These are phyloP conservation scores for Talaromyces amestolkiae DNA, from an alignment of 2,329 filamentous ascomycete genomes.

Conservation along the genomic window DNA sequence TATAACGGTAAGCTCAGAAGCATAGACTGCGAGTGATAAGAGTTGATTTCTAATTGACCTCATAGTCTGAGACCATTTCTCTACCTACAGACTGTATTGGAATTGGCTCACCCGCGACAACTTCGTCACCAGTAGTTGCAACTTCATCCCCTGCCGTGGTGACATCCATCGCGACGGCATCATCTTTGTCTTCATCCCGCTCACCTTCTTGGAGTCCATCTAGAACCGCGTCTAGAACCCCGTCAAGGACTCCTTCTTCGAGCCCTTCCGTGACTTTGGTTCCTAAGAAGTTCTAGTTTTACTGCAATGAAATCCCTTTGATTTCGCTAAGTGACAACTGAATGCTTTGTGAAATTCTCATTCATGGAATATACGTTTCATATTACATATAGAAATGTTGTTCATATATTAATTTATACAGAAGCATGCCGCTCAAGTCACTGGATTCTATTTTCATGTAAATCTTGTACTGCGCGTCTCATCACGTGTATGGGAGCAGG, in stretches of 20 bases:
- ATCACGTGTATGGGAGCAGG: constrained; percentile 30
- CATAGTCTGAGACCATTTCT: constrained; percentile 12
- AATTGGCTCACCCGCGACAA: constrained; percentile 10
- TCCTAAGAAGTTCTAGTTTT: neutral
- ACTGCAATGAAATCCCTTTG: neutral
- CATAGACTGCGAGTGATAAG: neutral
- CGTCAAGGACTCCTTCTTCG: neutral
- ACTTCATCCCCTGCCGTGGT: neutral
- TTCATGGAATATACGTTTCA: neutral
- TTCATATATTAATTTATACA: neutral
- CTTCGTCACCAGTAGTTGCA: neutral
- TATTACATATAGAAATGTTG: neutral
- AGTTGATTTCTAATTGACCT: neutral
- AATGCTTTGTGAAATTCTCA: neutral
- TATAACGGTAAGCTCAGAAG: constrained; percentile 7
- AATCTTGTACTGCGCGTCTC: constrained; percentile 15
- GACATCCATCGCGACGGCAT: neutral
- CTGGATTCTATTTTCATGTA: neutral
- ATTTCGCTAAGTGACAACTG: neutral
- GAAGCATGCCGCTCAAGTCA: neutral
- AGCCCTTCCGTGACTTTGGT: neutral
- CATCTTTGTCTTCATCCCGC: neutral
- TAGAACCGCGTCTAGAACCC: neutral
- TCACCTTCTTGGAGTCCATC: neutral
- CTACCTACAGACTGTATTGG: constrained; percentile 13